These are phyloP conservation scores for Craterostigma plantagineum DNA, from an alignment of 257 asterid genomes.

Conservation along the genomic window DNA sequence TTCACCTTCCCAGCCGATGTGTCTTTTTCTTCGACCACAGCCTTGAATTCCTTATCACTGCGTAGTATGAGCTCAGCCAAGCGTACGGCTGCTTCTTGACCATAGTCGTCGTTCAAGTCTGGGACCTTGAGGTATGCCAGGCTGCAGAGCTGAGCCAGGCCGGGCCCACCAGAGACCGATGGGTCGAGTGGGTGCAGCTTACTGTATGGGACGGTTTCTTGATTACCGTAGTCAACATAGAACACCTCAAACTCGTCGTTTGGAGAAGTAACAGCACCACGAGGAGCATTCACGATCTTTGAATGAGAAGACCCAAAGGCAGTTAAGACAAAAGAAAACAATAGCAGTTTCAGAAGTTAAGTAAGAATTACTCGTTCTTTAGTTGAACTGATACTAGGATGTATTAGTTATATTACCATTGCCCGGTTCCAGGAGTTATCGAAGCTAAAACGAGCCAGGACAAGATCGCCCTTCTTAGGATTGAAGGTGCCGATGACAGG, in stretches of 20 bases:
- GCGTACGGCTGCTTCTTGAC: slow-evolving; percentile 69
- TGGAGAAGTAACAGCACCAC: slow-evolving; percentile 53
- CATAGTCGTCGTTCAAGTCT: slow-evolving; percentile 58
- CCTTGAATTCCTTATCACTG: slow-evolving; percentile 50
- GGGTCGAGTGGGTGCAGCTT: slow-evolving; percentile 62
- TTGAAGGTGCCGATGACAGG: slow-evolving; percentile 73
- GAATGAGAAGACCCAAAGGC: background rate
- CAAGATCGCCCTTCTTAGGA: slow-evolving; percentile 80
- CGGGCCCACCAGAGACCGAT: slow-evolving; percentile 55
- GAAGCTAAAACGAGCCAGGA: slow-evolving; percentile 72
- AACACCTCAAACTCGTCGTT: slow-evolving; percentile 81
- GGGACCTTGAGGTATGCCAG: slow-evolving; percentile 81
- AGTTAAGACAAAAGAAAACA: background rate
- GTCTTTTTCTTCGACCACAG: slow-evolving; percentile 68
- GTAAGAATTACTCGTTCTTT: no score
- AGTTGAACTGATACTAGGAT: no score
- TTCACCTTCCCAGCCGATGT: slow-evolving; percentile 80
- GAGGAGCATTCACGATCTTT: slow-evolving; percentile 72
- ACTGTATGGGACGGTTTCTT: slow-evolving; percentile 62
- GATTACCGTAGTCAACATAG: slow-evolving; percentile 86
- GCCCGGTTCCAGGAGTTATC: slow-evolving; percentile 99
- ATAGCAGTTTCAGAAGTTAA: no score
- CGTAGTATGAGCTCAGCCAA: slow-evolving; percentile 49
- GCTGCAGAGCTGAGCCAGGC: slow-evolving; percentile 88
- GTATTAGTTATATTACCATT: slow-evolving; percentile 74